Evolutionary conservation across 2,329 filamentous ascomycete genomes (phyloP), one percentile per base, ranked within the genome.

Genomic region (Aspergillus jensenii): DNA sequence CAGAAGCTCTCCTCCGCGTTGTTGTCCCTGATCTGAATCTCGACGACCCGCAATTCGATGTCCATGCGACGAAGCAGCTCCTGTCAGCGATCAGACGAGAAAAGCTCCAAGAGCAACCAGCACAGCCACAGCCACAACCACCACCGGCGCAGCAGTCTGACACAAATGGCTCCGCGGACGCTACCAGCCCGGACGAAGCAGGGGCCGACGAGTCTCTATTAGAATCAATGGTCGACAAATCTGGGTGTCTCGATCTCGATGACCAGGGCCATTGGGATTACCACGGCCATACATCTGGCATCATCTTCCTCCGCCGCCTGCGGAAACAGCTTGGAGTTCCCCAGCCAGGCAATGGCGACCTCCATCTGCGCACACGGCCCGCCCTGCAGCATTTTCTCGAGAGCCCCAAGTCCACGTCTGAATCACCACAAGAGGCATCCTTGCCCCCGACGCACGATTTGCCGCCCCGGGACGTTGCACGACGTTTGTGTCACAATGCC

Each of bases 181-280:
- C 63, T 12, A 65, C 68, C 15, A 66, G 54, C n/a, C 25, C 69
- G 4, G 73, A 70, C 48, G 69, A 73, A 9, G 67, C 75, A 50
- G 75, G 78, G 46, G 82, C 82, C 31, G 82, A 87, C 45, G 91
- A 93, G 64, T 86, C 85, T 11, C 85, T 93, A 63, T 80, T 99
- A 25, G 88, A 93, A 70, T 96, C 93, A 27, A 98, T 99, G 93
- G 92, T 98, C 58, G 90, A 93, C 70, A 90, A 90, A 43, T 91
- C 93, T 3, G 95, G 93, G 37, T 90, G 93, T 71, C 82, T 99
- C 17, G 93, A 98, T 68, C 82, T 98, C 35, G 92, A 96, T 67
- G 93, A 98, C 65, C 87, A 88, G 67, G 93, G 93, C 43, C 87
- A 95, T 66, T 96, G 92, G 87, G 93, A 98, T 74, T 99, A 96